These are phyloP conservation scores for Fusarium sp. DNA, from an alignment of 2,329 filamentous ascomycete genomes.

Conservation along the genomic window DNA sequence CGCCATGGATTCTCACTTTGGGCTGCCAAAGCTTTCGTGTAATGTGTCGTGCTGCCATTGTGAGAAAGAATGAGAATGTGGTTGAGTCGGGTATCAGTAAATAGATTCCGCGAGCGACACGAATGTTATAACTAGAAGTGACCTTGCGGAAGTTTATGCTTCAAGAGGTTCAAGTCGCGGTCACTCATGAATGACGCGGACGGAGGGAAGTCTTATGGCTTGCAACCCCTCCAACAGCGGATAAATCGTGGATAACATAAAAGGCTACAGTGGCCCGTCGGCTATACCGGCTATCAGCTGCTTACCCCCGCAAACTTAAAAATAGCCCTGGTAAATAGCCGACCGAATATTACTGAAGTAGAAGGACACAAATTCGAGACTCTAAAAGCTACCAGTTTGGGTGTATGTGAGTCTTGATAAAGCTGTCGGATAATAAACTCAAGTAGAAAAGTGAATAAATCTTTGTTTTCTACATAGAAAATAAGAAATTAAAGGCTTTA, in stretches of 20 bases:
- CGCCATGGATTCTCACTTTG: background rate
- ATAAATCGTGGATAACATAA: background rate
- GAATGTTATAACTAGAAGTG: background rate
- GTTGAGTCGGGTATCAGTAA: background rate
- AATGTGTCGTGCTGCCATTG: background rate
- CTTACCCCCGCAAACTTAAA: background rate
- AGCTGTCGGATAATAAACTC: too few relatives aligned
- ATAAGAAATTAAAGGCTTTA: too few relatives aligned
- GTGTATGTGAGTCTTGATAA: too few relatives aligned
- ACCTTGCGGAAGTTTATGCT: accelerated
- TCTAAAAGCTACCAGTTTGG: too few relatives aligned
- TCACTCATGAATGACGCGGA: background rate
- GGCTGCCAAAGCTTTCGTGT: background rate
- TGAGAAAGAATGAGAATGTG: background rate
- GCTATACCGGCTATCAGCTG: background rate
- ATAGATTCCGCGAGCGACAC: background rate
- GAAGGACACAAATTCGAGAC: too few relatives aligned
- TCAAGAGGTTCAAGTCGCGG: background rate
- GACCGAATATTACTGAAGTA: too few relatives aligned
- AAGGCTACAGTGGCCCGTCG: background rate
- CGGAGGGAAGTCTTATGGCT: background rate
- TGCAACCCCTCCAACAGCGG: background rate
- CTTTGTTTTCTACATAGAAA: too few relatives aligned
- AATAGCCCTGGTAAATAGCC: too few relatives aligned
- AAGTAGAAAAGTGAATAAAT: too few relatives aligned